Evolutionary conservation across 2,329 filamentous ascomycete species (phyloP).

Genomic region (Aureobasidium leucospermi): DNA sequence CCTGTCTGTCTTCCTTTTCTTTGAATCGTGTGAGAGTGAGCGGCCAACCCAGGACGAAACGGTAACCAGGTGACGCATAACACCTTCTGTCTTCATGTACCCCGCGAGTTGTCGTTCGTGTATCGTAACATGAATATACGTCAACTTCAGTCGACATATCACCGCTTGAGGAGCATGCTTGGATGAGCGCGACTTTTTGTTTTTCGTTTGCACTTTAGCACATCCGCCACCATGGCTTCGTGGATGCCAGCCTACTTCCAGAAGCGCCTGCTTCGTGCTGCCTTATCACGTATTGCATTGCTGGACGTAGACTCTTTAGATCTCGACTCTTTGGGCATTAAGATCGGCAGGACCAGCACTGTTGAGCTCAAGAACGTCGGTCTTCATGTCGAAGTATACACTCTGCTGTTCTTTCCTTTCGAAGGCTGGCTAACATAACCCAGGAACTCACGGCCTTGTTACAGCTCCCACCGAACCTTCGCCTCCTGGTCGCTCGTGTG

Average conservation of each 20-base stretch:
- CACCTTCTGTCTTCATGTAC: conserved; percentile 2
- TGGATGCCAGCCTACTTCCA: conserved; percentile 73
- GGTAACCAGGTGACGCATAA: not conserved
- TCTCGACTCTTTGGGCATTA: conserved; percentile 76
- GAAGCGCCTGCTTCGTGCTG: conserved; percentile 83
- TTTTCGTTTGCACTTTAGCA: not conserved
- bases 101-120: conserved; percentile 9
- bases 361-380: conserved; percentile 84
- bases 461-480: conserved; percentile 64
- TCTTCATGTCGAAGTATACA: conserved; percentile 63
- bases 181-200: not conserved
- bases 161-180: not conserved
- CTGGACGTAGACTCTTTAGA: conserved; percentile 83
- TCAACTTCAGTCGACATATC: not conserved
- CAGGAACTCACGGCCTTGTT: conserved; percentile 74
- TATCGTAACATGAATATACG: conserved; percentile 14
- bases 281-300: conserved; percentile 72
- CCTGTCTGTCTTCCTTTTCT: not conserved
- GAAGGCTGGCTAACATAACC: not conserved
- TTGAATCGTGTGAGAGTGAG: not conserved
- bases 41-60: not conserved
- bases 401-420: not conserved
- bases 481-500: conserved; percentile 67
- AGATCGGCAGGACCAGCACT: conserved; percentile 71
- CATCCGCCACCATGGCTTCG: conserved; percentile 31